These are phyloP conservation scores for Hypomontagnella monticulosa DNA, from an alignment of 495 filamentous ascomycete species.

Conservation along the genomic window DNA sequence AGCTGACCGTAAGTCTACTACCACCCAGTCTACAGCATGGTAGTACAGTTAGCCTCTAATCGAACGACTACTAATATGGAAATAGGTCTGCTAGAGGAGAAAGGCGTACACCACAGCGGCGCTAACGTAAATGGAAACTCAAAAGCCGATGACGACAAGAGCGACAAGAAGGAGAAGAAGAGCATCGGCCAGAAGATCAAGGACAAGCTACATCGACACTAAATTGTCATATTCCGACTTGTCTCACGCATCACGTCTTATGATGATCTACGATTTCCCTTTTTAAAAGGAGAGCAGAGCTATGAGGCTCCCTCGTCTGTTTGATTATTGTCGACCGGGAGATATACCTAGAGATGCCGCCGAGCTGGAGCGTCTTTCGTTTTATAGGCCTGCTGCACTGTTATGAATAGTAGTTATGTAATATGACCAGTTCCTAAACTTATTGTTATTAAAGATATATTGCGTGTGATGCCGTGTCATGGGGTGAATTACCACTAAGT, in stretches of 20 bases:
- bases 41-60: no score
- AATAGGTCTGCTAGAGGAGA: constrained; percentile 55
- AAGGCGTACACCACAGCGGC: constrained; percentile 46
- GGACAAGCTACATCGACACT: constrained; percentile 47
- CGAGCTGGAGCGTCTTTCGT: neutral
- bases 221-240: neutral
- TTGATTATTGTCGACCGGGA: neutral
- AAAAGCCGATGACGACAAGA: constrained; percentile 43
- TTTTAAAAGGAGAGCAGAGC: neutral
- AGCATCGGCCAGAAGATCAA: constrained; percentile 47
- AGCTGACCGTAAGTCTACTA: constrained; percentile 66
- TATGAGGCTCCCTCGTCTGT: neutral
- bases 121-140: constrained; percentile 37
- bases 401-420: constrained; percentile 1
- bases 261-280: constrained; percentile 12
- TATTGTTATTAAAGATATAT: neutral
- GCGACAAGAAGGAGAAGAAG: constrained; percentile 38
- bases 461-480: no score
- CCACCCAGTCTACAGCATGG: no score
- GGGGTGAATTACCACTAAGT: no score
- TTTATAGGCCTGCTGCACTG: constrained; percentile 5
- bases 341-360: neutral
- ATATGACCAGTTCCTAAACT: neutral
- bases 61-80: constrained; percentile 6
- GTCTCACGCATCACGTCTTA: neutral